These are phyloP conservation scores for Lodderomyces margitis DNA, from an alignment of 1,139 yeast species.

Conservation along the genomic window DNA sequence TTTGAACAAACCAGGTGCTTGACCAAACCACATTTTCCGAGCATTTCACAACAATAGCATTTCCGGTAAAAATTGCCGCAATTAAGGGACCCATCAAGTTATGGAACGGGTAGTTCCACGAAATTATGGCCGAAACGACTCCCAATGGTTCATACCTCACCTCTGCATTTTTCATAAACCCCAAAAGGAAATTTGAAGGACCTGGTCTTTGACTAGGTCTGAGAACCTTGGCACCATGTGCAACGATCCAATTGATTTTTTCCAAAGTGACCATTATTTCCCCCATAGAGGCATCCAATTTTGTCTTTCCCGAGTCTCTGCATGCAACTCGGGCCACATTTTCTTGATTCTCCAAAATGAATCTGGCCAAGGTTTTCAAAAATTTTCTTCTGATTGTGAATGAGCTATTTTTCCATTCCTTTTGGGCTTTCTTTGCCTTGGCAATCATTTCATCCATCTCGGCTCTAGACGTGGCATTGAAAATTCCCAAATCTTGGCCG, in stretches of 20 bases:
- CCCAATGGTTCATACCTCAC: constrained; percentile 90
- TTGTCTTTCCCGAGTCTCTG: constrained; percentile 93
- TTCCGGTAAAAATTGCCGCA: constrained; percentile 86
- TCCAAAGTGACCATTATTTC: constrained; percentile 92
- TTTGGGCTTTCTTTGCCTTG: constrained; percentile 59
- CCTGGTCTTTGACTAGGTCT: constrained; percentile 80
- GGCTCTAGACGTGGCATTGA: constrained; percentile 56
- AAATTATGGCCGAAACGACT: constrained; percentile 85
- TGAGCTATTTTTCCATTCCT: constrained; percentile 52
- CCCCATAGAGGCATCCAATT: constrained; percentile 95
- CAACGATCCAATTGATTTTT: constrained; percentile 83
- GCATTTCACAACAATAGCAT: constrained; percentile 86
- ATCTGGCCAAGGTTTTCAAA: constrained; percentile 67
- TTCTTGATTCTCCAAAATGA: constrained; percentile 77
- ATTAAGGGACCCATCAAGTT: constrained; percentile 89
- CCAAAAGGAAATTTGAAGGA: constrained; percentile 69
- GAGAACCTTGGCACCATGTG: constrained; percentile 74
- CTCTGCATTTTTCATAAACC: constrained; percentile 83
- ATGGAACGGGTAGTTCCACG: constrained; percentile 97
- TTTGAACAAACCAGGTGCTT: constrained; percentile 66
- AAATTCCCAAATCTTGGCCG: constrained; percentile 79
- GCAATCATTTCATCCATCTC: constrained; percentile 69
- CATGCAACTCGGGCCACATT: constrained; percentile 89
- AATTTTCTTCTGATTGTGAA: constrained; percentile 68
- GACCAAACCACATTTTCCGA: constrained; percentile 97